Base-by-base conservation (phyloP, 345 rosid genomes). In the Eucalyptus viminalis region DNA sequence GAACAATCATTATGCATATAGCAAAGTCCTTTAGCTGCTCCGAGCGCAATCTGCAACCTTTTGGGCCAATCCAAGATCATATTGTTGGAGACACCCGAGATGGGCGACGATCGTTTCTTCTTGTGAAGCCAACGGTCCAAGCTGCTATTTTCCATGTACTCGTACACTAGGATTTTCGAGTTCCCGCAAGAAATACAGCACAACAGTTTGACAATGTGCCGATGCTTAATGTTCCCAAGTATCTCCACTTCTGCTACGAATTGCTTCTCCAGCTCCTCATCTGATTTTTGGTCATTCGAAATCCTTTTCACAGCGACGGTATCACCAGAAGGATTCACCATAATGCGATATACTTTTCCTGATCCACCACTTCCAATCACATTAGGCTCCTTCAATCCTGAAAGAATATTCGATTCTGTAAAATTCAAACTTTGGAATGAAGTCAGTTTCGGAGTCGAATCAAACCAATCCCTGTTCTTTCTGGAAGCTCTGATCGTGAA, bases 1-100 rank as follows among this genome's bases (percentile, higher is more conserved):
- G 91, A 89, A 90, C 95, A 95, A 51, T 91, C 94, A 86, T 93
- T 94, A 90, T 96, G 98, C 96, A 96, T 94, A 88, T 96, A 95
- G 93, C 92, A 90, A 29, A 96, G 94, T 13, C 96, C 97, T 89
- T 86, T 92, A 22, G 96, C 98, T 37, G 96, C 95, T 86, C 95
- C 97, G 2, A 92, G 69, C 3, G 97, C 97, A n/a, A 96, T 94
- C 89, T 89, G 89, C 88, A 95, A 86, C 91, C 98, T 93, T 50
- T 85, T 91, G 4, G 95, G 95, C 98, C 97, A 96, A 45, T 90
- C 92, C 89, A 96, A 90, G 50, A 67, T 53, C 51, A 88, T 89
- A 65, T 45, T 16, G 44, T 88, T 65, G 50, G 51, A 83, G 1
- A 91, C 65, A 88, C 87, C 88, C 6, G 88, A 40, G 27, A 81